Base-by-base conservation (phyloP, 352 stramenopile genomes). In the Phytophthora agathidicida region DNA sequence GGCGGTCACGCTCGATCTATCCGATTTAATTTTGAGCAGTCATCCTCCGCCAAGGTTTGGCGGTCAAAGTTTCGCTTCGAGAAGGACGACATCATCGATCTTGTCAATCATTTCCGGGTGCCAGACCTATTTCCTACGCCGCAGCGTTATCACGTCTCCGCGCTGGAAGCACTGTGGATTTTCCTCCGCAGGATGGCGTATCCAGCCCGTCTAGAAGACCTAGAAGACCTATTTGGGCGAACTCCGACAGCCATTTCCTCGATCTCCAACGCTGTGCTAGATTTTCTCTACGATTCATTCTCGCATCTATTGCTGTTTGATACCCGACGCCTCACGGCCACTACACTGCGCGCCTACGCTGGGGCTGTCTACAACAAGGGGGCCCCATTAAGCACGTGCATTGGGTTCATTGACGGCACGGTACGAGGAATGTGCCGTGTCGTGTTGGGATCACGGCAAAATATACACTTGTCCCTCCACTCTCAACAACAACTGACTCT, bases 1-100 rank as follows among this genome's bases (percentile, higher is more conserved):
- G n/a, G n/a, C n/a, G n/a, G n/a, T n/a, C n/a, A n/a, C n/a, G n/a
- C n/a, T n/a, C n/a, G n/a, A n/a, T n/a, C n/a, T n/a, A n/a, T n/a
- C n/a, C n/a, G n/a, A n/a, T n/a, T n/a, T n/a, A n/a, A n/a, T n/a
- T 53, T 52, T 35, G 7, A 32, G 4, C 44, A 42, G 10, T 8
- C 27, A 14, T 6, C 28, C 4, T 30, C 44, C 5, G 44, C 17
- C 10, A 7, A 3, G 4, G 19, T 41, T 5, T 52, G 44, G 44
- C 32, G 32, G 31, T 30, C 28, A 11, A 52, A 55, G 11, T 46
- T 55, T n/a, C 35, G 35, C 48, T 57, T 57, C 36, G 48, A 41
- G 26, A 57, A 47, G 27, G 48, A 57, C 16, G 48, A 47, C 11
- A 39, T 47, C 11, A 3, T 57, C 7, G 26, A 10, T 41, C 24